These are phyloP conservation scores for Sporisorium scitamineum DNA, from an alignment of 1,284 basidiomycete genomes.

Conservation along the genomic window DNA sequence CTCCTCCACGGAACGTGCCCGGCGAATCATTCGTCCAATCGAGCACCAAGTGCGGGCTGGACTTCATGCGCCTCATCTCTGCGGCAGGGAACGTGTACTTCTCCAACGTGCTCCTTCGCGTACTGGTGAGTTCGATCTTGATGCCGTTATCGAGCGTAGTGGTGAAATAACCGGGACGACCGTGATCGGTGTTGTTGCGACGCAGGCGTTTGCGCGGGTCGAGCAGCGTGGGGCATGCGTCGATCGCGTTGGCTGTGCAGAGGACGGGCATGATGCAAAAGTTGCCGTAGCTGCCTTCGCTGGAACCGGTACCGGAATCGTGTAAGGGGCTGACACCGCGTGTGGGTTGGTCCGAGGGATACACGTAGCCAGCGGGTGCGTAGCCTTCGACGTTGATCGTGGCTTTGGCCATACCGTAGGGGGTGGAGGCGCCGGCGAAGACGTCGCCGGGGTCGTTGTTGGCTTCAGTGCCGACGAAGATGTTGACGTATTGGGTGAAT, in stretches of 20 bases:
- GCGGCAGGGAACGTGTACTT: constrained; percentile 54
- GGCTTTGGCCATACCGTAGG: constrained; percentile 62
- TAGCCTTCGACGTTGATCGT: constrained; percentile 60
- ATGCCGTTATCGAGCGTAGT: constrained; percentile 59
- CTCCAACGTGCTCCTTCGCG: constrained; percentile 55
- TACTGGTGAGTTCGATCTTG: constrained; percentile 57
- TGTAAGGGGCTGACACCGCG: constrained; percentile 59
- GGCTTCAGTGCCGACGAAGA: constrained; percentile 48
- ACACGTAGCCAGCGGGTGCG: constrained; percentile 58
- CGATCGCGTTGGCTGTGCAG: constrained; percentile 46
- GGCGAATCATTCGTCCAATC: constrained; percentile 65
- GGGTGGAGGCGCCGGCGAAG: constrained; percentile 56
- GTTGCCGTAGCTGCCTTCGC: constrained; percentile 58
- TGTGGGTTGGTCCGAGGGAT: constrained; percentile 39
- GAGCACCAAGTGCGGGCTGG: constrained; percentile 50
- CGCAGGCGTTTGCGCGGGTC: constrained; percentile 52
- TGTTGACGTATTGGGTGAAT: constrained; percentile 40
- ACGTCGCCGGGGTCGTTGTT: constrained; percentile 52
- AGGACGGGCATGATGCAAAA: constrained; percentile 60
- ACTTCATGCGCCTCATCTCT: constrained; percentile 31
- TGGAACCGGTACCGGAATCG: constrained; percentile 63
- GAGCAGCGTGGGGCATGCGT: constrained; percentile 55
- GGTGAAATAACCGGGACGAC: constrained; percentile 59
- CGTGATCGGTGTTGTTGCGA: constrained; percentile 40
- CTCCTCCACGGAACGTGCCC: constrained; percentile 51